Evolutionary conservation across 2,329 filamentous ascomycete species (phyloP).

Genomic region (Pleomassaria siparia): DNA sequence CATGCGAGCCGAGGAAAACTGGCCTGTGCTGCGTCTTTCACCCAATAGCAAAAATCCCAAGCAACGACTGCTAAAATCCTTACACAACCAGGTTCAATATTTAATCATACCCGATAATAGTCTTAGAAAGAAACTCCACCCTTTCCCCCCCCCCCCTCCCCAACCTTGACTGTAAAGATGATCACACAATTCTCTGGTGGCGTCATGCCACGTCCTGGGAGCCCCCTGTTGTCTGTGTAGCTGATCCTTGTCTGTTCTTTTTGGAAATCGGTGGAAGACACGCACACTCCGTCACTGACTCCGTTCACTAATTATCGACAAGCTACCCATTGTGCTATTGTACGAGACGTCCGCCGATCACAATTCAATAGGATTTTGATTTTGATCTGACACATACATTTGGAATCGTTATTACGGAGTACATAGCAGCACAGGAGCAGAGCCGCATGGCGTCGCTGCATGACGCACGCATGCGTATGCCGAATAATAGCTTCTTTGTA

Average conservation of each 20-base stretch:
- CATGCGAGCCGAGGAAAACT: conserved; percentile 13
- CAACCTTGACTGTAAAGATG: not conserved
- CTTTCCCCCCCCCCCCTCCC: too few species aligned
- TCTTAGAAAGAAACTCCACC: too few species aligned
- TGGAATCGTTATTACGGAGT: conserved; percentile 7
- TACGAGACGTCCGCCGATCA: not conserved
- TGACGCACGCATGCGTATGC: conserved; percentile 27
- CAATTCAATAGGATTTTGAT: not conserved
- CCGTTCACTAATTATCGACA: not conserved
- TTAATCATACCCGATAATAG: too few species aligned
- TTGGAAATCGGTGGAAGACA: not conserved
- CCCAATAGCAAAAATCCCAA: conserved; percentile 4
- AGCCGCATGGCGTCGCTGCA: conserved; percentile 36
- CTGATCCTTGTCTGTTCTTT: conserved; percentile 2
- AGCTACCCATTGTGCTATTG: too few species aligned
- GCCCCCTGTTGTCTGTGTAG: not conserved
- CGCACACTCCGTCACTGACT: not conserved
- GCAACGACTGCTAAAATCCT: too few species aligned
- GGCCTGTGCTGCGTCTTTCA: conserved; percentile 2
- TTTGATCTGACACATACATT: not conserved
- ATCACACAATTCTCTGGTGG: not conserved
- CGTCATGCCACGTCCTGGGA: conserved; percentile 1
- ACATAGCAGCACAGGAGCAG: conserved; percentile 10
- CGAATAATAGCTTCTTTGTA: conserved; percentile 26
- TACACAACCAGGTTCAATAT: conserved; percentile 12